Base-by-base conservation (phyloP, 768 basidiomycete genomes). In the Suillus lakei region DNA sequence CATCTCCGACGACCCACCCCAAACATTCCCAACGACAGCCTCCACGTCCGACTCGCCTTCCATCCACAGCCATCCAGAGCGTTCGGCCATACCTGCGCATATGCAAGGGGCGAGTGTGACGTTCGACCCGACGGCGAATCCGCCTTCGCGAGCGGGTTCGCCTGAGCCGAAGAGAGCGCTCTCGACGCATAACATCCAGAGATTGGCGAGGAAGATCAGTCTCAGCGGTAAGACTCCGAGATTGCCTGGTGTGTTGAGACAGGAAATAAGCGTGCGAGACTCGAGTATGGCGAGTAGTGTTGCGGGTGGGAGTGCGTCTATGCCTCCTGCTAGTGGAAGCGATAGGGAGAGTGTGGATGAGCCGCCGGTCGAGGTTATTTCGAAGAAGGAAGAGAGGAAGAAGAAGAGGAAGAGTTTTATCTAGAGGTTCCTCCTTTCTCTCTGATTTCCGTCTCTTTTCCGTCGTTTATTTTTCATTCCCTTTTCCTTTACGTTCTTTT, bases 131-230 rank as follows among this genome's bases (percentile, higher is more conserved):
- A 82, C 80, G 58, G 78, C n/a, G 54, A 80, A 70, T 48, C 83
- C 87, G 5, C 89, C 90, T n/a, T 81, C 86, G 3, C 88, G 91
- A 34, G 84, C 84, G 43, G 87, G 85, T n/a, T 91, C 92, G 8
- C 91, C 92, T 6, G 91, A 93, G 70, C 85, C 84, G 68, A 71
- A 86, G 86, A 39, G 93, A 92, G 80, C 83, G 23, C 92, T 91
- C 64, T 89, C 91, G 10, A 91, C 91, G 32, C 93, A 95, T 74
- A 94, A 94, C 71, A 92, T 95, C 82, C 91, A 93, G 74, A 85
- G 91, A 21, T 73, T 95, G 43, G 93, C 92, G 18, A 82, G 91
- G 66, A 82, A 87, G 67, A 89, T 95, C 63, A 93, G 92, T 12
- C 76, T 91, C 82, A 34, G 77, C 12, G 58, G 58, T 0, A 59